Evolutionary conservation across 116 monocot species (phyloP), one percentile per base, ranked within the genome.

Genomic region (Cymodocea nodosa): DNA sequence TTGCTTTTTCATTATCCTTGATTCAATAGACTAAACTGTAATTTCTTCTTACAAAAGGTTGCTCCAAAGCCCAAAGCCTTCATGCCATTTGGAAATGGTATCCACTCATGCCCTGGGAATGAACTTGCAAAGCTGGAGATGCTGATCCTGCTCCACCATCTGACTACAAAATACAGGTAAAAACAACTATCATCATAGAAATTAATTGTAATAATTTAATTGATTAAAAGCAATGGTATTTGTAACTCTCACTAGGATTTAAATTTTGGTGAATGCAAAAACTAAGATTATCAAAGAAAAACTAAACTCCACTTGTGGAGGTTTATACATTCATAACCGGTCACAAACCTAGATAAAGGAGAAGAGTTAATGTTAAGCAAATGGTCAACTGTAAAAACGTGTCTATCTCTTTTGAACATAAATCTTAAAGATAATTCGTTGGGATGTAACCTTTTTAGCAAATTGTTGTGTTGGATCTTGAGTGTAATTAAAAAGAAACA

Each of bases 81-180:
- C 89, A 73, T 98, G 82, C 92, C 98, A 8, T 98, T 98, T 61
- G 98, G 98, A 0, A 92, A 79, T 34, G 98, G 98, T 71, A 76
- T 67, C 70, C 98, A 98, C 59, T 78, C 89, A 3, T 98, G 98
- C 66, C 98, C 98, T 63, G 98, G 98, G 66, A 91, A 92, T 68
- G 89, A 89, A 79, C 82, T 92, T 7, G 92, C 92, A 8, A 98
- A 92, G 82, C 70, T 92, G 77, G 92, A 98, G 84, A 92, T 89
- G 69, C 69, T 92, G 15, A 86, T 98, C 59, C 83, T 98, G 50
- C 84, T 98, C 60, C 98, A 98, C 62, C 98, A 98, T 80, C 86
- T 98, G 70, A 84, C 92, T 25, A 92, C 89, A 62, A 84, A 89
- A 68, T 92, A 92, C 78, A 92, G 88, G 97, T 94, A 80, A 25